Conservation (phyloP, 306 rosid species). For the Rosa persica region DNA sequence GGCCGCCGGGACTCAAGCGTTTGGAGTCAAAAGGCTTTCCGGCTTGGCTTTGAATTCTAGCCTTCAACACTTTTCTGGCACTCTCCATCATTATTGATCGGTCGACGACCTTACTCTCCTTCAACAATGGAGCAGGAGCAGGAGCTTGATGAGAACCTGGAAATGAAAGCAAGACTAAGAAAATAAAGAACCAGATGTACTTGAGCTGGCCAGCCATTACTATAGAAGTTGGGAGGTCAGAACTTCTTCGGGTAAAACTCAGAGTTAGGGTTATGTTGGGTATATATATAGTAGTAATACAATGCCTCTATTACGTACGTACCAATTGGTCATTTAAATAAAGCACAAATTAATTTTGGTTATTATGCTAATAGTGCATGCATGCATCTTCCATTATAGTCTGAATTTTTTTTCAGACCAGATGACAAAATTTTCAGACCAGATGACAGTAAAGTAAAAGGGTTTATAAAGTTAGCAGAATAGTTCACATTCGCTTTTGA, state of each 20-base stretch:
- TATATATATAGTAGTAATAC: not conserved
- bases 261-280: not conserved
- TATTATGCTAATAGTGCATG: not conserved
- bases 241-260: not conserved
- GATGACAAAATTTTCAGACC: not conserved
- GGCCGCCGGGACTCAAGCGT: conserved; percentile 40
- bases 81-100: conserved; percentile 6
- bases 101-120: not conserved
- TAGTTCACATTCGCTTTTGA: no score
- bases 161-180: conserved; percentile 11
- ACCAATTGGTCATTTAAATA: not conserved
- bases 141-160: conserved; percentile 23
- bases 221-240: not conserved
- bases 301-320: not conserved
- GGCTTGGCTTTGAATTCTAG: conserved; percentile 22
- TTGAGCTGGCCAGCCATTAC: conserved; percentile 2
- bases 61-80: conserved; percentile 27
- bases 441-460: not conserved
- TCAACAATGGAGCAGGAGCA: not conserved
- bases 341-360: not conserved
- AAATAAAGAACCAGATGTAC: conserved; percentile 7
- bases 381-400: not conserved
- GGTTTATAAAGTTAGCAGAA: no score
- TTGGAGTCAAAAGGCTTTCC: conserved; percentile 17
- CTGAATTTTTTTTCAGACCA: not conserved